phyloP scores from a whole-genome alignment of 192 early-diverging fungal genomes.

The Fimicolochytrium jonesii region DNA sequence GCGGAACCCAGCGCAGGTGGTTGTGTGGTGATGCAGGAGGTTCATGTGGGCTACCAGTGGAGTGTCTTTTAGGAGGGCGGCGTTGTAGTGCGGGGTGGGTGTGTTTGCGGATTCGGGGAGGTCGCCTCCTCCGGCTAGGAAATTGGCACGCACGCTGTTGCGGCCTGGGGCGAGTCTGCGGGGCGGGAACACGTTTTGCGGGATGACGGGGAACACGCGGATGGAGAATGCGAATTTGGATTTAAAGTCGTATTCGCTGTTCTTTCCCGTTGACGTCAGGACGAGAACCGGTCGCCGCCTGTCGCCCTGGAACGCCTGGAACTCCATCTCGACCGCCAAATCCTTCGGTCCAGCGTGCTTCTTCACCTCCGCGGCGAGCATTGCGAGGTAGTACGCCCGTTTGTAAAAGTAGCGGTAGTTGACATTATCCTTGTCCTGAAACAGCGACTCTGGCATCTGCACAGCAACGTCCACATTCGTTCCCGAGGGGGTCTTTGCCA shows the following conservation, averaged over 20 bases:
- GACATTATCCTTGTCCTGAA: conserved; percentile 90
- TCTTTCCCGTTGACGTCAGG: conserved; percentile 26
- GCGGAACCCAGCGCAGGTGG: conserved; percentile 69
- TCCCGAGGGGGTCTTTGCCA: conserved; percentile 49
- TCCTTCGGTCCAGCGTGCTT: conserved; percentile 18
- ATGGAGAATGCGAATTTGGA: conserved; percentile 64
- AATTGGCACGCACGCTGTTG: conserved; percentile 72
- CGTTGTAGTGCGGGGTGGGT: conserved; percentile 91
- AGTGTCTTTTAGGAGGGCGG: conserved; percentile 73
- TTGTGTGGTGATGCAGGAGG: conserved; percentile 69
- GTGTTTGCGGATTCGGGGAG: conserved; percentile 28
- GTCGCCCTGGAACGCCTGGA: conserved; percentile 47
- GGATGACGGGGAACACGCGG: conserved; percentile 75
- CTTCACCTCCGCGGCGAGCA: conserved; percentile 54
- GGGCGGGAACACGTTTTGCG: conserved; percentile 59
- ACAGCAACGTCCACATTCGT: conserved; percentile 88
- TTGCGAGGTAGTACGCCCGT: conserved; percentile 84
- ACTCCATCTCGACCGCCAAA: conserved; percentile 32
- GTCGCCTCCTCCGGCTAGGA: not conserved
- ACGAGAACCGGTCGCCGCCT: conserved; percentile 41
- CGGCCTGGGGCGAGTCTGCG: conserved; percentile 70
- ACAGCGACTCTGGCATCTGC: conserved; percentile 81
- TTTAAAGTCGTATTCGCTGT: conserved; percentile 58
- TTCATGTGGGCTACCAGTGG: conserved; percentile 70
- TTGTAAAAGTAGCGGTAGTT: conserved; percentile 96